phyloP scores from a whole-genome alignment of 176 grass and related monocot species.

The Cenchrus americanus region DNA sequence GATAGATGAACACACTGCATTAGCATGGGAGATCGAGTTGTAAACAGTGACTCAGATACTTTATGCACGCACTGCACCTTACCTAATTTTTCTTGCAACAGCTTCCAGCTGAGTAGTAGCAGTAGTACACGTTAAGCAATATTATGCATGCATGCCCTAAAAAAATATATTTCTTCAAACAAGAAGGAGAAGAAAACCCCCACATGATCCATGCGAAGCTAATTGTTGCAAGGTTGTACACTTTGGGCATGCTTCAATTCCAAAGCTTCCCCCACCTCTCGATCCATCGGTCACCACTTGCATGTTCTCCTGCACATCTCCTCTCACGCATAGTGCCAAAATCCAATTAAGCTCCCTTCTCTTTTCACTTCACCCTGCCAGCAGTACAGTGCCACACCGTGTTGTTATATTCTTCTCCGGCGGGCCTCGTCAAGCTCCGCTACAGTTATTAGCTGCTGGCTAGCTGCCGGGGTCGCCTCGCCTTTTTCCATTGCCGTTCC shows the following conservation, averaged over 20 bases:
- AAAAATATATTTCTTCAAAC: conserved; percentile 10
- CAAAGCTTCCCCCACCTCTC: conserved; percentile 44
- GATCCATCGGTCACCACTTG: neutral
- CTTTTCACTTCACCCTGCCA: conserved; percentile 11
- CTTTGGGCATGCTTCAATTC: conserved; percentile 46
- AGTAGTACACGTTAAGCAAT: neutral
- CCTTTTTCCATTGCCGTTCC: conserved; percentile 51
- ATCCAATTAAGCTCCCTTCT: neutral
- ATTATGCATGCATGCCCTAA: conserved; percentile 13
- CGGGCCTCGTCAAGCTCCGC: neutral
- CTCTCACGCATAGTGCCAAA: neutral
- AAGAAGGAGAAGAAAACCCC: neutral
- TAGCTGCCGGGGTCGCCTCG: neutral
- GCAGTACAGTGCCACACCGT: neutral
- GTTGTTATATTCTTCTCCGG: conserved; percentile 27
- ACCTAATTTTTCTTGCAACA: conserved; percentile 5
- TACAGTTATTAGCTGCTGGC: neutral
- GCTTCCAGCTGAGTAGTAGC: neutral
- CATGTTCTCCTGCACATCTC: neutral
- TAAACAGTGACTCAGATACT: neutral
- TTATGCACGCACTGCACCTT: neutral
- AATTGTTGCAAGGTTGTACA: neutral
- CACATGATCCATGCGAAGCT: conserved; percentile 42
- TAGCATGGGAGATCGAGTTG: neutral
- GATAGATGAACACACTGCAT: neutral